Evolutionary conservation across 1,284 basidiomycete species (phyloP), one percentile per base, ranked within the genome.

Genomic region (Anthracocystis walkeri): DNA sequence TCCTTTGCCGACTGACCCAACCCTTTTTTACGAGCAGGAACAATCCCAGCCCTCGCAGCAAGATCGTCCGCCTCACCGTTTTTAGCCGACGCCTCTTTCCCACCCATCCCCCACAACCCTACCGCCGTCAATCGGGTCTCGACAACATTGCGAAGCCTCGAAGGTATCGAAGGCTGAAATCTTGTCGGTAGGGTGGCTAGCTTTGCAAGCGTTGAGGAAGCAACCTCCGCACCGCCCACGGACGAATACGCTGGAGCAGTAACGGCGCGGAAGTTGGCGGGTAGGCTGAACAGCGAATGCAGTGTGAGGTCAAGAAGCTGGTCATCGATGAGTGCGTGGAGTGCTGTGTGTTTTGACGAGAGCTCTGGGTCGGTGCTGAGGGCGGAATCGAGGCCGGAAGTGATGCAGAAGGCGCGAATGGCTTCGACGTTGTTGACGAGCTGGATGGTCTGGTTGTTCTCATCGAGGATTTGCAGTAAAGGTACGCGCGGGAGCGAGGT

Each of bases 201-300:
- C 53, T 61, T 70, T 1, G 54, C 44, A 3, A 71, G 41, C 4
- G 56, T 23, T 1, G 58, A 51, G 3, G 44, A 10, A 3, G 51
- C 1, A 5, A 45, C 7, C 16, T 44, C 31, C 1, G 20, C 16
- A 7, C 50, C 42, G 20, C 75, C 75, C 4, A 61, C 52, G 14
- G 65, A 41, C 4, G 75, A 65, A 14, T 77, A 77, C 0, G 68
- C 57, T 1, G 70, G 68, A 1, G 67, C 74, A 6, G 79, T 79
- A 20, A 77, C 74, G 7, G 69, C 42, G 21, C 77, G 70, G 21
- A 64, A 81, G 66, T 81, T 81, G 44, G 65, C 27, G 7, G 79
- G 78, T n/a, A 80, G 50, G 18, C 65, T 70, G 53, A 81, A 81
- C 4, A 81, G 71, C 27, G 79, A 73, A 58, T 81, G 79, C 27